Percentiles rank a stretch among this genome's conserved stretches.
phyloP scores from a whole-genome alignment of 306 rosid species.

The Cucumis sativus region Cucumber_9930_V3 NC_026657.2:30507501-30508000 shows the following conservation, averaged over 20 bases:
- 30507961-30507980: too few relatives aligned
- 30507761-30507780: background rate
- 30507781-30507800: background rate
- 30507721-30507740: background rate
- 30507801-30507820: background rate
- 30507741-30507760: slow-evolving; percentile 1
- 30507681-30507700: slow-evolving; percentile 1
- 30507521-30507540: background rate
- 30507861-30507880: background rate
- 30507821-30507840: background rate
- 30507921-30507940: too few relatives aligned
- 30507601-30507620: background rate
- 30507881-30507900: background rate
- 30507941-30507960: too few relatives aligned
- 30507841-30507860: background rate
- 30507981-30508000: too few relatives aligned
- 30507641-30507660: background rate
- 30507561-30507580: background rate
- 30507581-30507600: background rate
- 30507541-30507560: background rate
- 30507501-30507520: background rate
- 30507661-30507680: background rate
- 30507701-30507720: background rate
- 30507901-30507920: background rate
- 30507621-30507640: background rate